Evolutionary conservation across 805 yeast species (phyloP).

Genomic region (Kazachstania bromeliacearum): DNA sequence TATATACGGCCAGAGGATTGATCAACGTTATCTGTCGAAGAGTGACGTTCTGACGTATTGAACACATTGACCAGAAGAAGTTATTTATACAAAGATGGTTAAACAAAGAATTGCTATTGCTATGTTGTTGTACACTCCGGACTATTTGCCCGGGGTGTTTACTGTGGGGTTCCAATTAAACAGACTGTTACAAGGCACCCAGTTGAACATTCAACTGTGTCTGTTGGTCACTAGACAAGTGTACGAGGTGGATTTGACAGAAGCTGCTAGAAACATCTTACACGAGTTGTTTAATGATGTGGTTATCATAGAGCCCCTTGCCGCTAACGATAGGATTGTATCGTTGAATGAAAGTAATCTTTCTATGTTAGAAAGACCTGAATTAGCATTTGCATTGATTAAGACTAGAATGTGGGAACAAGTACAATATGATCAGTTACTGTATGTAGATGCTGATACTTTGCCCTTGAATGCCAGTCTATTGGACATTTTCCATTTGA

Average conservation of each 20-base stretch:
- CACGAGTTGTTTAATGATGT: slow-evolving; percentile 21
- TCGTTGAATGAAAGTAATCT: slow-evolving; percentile 22
- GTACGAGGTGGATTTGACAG: slow-evolving; percentile 12
- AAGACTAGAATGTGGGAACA: slow-evolving; percentile 44
- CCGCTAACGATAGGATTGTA: slow-evolving; percentile 13
- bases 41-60: too few species aligned
- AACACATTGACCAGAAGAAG: too few species aligned
- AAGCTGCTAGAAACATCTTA: slow-evolving; percentile 12
- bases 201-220: slow-evolving; percentile 7
- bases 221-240: slow-evolving; percentile 17
- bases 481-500: slow-evolving; percentile 17
- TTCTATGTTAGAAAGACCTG: slow-evolving; percentile 39
- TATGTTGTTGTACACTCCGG: slow-evolving; percentile 39
- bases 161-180: slow-evolving; percentile 37
- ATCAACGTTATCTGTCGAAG: too few species aligned
- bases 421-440: slow-evolving; percentile 34
- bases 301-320: slow-evolving; percentile 19
- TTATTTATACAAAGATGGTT: slow-evolving; percentile 1
- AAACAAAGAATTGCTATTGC: slow-evolving; percentile 11
- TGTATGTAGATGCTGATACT: slow-evolving; percentile 61
- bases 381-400: slow-evolving; percentile 41
- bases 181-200: slow-evolving; percentile 10
- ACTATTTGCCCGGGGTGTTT: slow-evolving; percentile 50
- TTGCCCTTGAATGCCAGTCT: slow-evolving; percentile 33
- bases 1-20: too few species aligned